A percentile compares a stretch with the other conserved stretches of the same genome.
These are phyloP conservation scores for Eucalyptus cloeziana DNA, from an alignment of 345 rosid species.

Conservation along the genomic window DNA sequence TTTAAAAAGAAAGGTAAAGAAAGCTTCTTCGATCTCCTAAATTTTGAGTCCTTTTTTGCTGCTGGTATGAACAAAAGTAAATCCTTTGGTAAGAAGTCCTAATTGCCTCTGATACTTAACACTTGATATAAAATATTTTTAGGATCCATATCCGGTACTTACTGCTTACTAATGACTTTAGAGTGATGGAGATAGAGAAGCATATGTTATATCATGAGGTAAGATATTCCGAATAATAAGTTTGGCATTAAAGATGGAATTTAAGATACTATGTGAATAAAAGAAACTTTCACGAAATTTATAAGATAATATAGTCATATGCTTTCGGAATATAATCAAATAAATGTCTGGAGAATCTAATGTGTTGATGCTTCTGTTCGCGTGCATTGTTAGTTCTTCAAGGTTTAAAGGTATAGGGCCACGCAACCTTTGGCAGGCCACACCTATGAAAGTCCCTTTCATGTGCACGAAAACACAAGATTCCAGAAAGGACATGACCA, in stretches of 20 bases:
- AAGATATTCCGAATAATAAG: not conserved
- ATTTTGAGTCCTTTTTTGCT: not conserved
- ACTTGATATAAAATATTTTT: not conserved
- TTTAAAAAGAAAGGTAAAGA: not conserved
- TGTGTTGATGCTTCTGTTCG: not conserved
- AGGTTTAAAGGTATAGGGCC: not conserved
- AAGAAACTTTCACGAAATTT: not conserved
- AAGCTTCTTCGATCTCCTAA: not conserved
- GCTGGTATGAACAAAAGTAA: not conserved
- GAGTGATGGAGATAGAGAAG: not conserved
- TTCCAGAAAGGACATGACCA: not conserved
- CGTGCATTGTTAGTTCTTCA: not conserved
- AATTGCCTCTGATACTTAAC: not conserved
- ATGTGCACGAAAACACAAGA: not conserved
- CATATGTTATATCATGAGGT: not conserved
- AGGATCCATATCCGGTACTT: not conserved
- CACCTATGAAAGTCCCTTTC: not conserved
- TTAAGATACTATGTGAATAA: not conserved
- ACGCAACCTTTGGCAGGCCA: not conserved
- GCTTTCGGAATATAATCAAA: not conserved
- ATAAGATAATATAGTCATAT: not conserved
- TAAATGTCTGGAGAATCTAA: not conserved
- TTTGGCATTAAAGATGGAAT: not conserved
- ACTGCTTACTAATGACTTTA: not conserved
- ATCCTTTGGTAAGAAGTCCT: not conserved